Base-by-base conservation (phyloP, 2,329 filamentous ascomycete species). In the Alternaria burnsii region DNA sequence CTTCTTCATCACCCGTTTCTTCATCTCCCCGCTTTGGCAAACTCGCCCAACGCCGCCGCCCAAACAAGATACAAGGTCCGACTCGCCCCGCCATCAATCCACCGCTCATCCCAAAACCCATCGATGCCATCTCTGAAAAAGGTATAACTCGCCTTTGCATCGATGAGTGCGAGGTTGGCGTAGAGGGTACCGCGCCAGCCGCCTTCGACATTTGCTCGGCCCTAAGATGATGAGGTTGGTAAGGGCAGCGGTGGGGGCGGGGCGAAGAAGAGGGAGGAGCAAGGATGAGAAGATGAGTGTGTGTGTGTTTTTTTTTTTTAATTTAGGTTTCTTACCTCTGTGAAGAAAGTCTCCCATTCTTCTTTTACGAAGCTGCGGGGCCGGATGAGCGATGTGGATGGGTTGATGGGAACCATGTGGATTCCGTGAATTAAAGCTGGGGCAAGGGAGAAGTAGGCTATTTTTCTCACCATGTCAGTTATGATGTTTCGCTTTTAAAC, bases 111-210 rank as follows among this genome's bases (percentile, higher is more conserved):
- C 75, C 75, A 78, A 32, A 50, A 62, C 20, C 73, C 84, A 72
- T 95, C 94, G 16, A 84, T 81, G 1, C 81, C 76, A 62, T 86
- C 82, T 1, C 84, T 84, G 76, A 99, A 97, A 78, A 94, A 97
- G 0, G 85, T 76, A 83, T 87, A 97, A 22, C 91, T 88, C 7
- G 85, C 80, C 53, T 77, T 79, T 0, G 94, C 88, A 74, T 97
- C 87, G 41, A 93, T 83, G 8, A 94, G 88, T 0, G 92, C 93
- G 43, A 92, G 85, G 76, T 96, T 97, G 22, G 89, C 92, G 71
- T 90, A 92, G 36, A 98, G 78, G 18, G 98, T 87, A 1, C 94
- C 92, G 75, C 87, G 91, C 95, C 95, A 98, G 0, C 92, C 92
- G 43, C 53, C 53, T 5, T 63, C 53, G 0, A 62, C 66, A 12